Evolutionary conservation across 2,329 filamentous ascomycete genomes (phyloP), one percentile per base, ranked within the genome.

Genomic region (Diaporthe sp.): DNA sequence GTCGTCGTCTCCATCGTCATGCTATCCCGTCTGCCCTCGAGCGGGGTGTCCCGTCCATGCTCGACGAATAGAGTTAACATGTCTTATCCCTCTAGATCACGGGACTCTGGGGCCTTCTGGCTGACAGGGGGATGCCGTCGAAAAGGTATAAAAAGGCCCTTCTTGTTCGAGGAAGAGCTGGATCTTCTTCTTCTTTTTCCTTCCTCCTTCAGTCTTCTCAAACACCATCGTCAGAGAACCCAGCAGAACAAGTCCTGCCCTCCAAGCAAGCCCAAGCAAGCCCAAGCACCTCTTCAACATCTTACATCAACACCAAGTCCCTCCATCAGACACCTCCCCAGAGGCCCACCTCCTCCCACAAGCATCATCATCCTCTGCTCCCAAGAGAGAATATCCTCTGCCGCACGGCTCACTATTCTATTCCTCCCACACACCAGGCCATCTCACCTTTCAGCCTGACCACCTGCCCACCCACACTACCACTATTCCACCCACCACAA

Each of bases 61-160:
- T 82, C 80, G 81, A 84, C 86, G 86, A 88, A 87, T 87, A 80
- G 82, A 85, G 82, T 82, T 81, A 79, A 80, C 79, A 80, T 82
- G 79, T 84, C 82, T 85, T 87, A 85, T 87, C 84, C 65, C 84
- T 83, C 79, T 80, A 31, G 80, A 79, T 82, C 80, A 79, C 78
- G 77, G 80, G 80, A 81, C 80, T 79, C 79, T 79, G 80, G 78
- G 78, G 22, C 65, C 46, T 81, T 80, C 78, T 82, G 80, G 79
- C 81, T 80, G 83, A 79, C 82, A 80, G 77, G 79, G 65, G 82
- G 81, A 82, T 79, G 82, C 80, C 79, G 79, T 76, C 76, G 81
- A 82, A 90, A 87, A 90, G 87, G 86, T 92, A 93, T 93, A 93
- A 93, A 92, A 91, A 85, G 89, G 84, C 82, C 81, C 81, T 82